Evolutionary conservation across 805 yeast species (phyloP).

Genomic region (Yarrowia hollandica): DNA sequence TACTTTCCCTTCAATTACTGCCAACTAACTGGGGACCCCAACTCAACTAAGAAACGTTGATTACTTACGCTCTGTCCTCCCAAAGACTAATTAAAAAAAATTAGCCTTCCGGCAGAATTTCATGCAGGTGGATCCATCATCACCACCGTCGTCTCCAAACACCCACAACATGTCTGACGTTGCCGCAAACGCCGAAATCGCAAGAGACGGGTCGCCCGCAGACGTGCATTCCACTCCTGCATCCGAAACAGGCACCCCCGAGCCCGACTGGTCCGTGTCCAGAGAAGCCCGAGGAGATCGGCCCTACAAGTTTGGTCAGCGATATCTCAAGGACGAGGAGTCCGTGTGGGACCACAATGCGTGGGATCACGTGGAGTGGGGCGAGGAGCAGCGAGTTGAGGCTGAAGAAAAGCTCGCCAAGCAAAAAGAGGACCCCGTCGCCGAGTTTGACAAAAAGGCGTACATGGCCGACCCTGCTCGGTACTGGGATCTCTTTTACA

Average conservation of each 20-base stretch:
- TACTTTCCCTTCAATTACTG: too few species aligned
- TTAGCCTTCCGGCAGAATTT: too few species aligned
- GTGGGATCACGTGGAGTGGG: slow-evolving; percentile 98
- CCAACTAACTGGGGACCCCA: too few species aligned
- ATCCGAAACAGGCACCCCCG: slow-evolving; percentile 6
- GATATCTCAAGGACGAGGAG: slow-evolving; percentile 68
- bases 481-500: slow-evolving; percentile 93
- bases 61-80: background rate
- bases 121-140: background rate
- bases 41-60: too few species aligned
- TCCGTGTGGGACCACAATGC: slow-evolving; percentile 89
- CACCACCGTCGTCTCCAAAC: too few species aligned
- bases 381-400: slow-evolving; percentile 75
- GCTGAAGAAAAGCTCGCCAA: slow-evolving; percentile 72
- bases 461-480: slow-evolving; percentile 86
- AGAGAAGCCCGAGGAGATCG: slow-evolving; percentile 49
- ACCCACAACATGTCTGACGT: background rate
- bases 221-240: slow-evolving; percentile 7
- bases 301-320: slow-evolving; percentile 91
- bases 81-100: background rate
- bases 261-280: slow-evolving; percentile 23
- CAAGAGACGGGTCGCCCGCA: slow-evolving; percentile 3
- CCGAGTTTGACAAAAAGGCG: slow-evolving; percentile 73
- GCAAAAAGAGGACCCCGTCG: slow-evolving; percentile 82
- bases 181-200: too few species aligned